phyloP scores from a whole-genome alignment of 257 asterid genomes.

The Nyctanthes arbortristis region DNA sequence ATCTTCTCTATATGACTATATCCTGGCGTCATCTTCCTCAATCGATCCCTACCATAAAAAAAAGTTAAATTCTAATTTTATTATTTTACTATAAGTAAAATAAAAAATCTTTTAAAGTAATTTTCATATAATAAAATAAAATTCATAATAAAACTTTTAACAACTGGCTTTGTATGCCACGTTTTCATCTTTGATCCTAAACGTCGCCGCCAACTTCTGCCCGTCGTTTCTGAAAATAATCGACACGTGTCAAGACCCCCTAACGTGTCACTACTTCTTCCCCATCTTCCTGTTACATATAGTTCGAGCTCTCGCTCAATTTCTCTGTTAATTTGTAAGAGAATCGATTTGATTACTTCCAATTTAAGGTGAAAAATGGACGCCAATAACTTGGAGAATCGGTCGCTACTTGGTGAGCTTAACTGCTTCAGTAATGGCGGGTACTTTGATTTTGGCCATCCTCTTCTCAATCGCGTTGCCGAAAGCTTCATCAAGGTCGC shows the following conservation, averaged over 20 bases:
- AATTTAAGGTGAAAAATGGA: constrained; percentile 34
- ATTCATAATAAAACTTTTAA: background rate
- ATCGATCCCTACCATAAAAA: no score
- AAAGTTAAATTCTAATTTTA: no score
- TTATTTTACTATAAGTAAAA: no score
- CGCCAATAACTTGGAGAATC: constrained; percentile 56
- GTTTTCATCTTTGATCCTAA: background rate
- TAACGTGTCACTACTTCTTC: background rate
- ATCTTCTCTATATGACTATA: no score
- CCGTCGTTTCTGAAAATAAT: background rate
- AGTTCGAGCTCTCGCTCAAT: no score
- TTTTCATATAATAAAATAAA: no score
- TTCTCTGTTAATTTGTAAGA: background rate
- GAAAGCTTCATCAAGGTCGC: constrained; percentile 86
- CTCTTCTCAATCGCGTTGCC: constrained; percentile 82
- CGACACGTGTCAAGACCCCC: background rate
- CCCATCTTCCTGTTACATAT: background rate
- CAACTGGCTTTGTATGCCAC: background rate
- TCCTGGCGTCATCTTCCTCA: no score
- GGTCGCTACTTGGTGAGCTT: constrained; percentile 69
- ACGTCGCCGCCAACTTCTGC: background rate
- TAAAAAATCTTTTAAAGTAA: no score
- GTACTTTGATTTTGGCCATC: constrained; percentile 79
- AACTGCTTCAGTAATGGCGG: constrained; percentile 54
- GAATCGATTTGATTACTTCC: background rate